Conservation (phyloP, 108 stramenopile genomes). For the Cylindrotheca closterium region DNA sequence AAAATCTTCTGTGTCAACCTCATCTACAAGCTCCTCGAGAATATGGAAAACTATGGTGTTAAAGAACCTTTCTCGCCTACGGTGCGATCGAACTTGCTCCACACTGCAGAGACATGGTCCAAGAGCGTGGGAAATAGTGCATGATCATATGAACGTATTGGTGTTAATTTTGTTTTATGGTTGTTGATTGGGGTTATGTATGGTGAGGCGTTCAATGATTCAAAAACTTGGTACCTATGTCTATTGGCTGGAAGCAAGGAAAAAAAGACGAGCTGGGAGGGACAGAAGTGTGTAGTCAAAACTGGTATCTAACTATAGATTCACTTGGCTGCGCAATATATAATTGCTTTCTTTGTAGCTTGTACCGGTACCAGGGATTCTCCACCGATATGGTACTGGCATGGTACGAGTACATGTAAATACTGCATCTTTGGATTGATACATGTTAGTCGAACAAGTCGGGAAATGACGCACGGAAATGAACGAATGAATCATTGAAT, state of each 20-base stretch:
- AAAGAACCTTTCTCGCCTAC: constrained; percentile 16
- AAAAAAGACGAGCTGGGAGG: too few relatives aligned
- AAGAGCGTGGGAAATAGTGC: constrained; percentile 28
- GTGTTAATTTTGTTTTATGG: background rate
- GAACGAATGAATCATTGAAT: too few relatives aligned
- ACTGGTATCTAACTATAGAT: background rate
- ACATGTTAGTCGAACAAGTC: too few relatives aligned
- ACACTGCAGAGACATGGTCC: constrained; percentile 40
- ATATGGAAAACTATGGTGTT: constrained; percentile 23
- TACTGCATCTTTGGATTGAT: too few relatives aligned
- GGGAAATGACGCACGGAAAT: too few relatives aligned
- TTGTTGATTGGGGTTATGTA: background rate
- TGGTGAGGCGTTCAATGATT: background rate
- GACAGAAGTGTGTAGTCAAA: too few relatives aligned
- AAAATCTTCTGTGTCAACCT: constrained; percentile 57
- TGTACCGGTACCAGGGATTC: too few relatives aligned
- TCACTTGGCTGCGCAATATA: too few relatives aligned
- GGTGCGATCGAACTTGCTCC: constrained; percentile 24
- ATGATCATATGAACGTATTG: background rate
- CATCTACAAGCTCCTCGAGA: constrained; percentile 40
- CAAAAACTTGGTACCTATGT: background rate
- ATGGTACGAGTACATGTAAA: too few relatives aligned
- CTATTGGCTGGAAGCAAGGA: too few relatives aligned
- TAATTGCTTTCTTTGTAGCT: too few relatives aligned
- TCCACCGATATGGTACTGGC: too few relatives aligned